phyloP scores from a whole-genome alignment of 2,329 filamentous ascomycete species.

The Zymoseptoria tritici region DNA sequence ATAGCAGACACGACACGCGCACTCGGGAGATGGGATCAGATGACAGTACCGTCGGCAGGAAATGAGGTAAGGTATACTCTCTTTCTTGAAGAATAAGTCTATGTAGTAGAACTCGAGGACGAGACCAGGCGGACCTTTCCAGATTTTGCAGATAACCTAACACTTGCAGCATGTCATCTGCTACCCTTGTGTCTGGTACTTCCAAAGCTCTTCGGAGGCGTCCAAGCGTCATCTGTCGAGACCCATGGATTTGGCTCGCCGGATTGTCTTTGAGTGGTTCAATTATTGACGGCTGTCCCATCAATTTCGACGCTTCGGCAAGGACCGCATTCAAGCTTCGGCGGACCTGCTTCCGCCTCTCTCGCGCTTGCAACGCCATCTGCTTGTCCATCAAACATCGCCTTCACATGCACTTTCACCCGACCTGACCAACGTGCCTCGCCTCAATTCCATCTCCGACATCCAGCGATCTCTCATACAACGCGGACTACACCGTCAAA shows the following conservation, averaged over 20 bases:
- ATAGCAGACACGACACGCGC: not conserved
- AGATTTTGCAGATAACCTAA: not conserved
- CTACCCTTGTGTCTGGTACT: not conserved
- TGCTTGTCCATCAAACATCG: conserved; percentile 3
- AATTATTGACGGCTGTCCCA: not conserved
- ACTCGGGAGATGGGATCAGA: not conserved
- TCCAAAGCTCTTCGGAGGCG: not conserved
- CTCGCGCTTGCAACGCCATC: not conserved
- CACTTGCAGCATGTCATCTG: not conserved
- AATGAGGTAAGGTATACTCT: not conserved
- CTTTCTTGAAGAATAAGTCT: not conserved
- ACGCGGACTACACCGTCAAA: not conserved
- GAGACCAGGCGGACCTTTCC: not conserved
- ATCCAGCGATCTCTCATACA: not conserved
- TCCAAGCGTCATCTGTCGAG: not conserved
- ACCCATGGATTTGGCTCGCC: not conserved
- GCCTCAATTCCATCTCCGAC: not conserved
- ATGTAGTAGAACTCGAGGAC: not conserved
- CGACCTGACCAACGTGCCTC: conserved; percentile 2
- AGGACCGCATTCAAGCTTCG: not conserved
- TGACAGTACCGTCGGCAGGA: not conserved
- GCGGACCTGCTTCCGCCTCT: not conserved
- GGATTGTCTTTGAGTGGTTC: not conserved
- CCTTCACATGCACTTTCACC: conserved; percentile 1
- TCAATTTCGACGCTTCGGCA: too few species aligned